Evolutionary conservation across 164 flowering plant species (phyloP), one percentile per base, ranked within the genome.

Genomic region (Dillenia turbinata): DNA sequence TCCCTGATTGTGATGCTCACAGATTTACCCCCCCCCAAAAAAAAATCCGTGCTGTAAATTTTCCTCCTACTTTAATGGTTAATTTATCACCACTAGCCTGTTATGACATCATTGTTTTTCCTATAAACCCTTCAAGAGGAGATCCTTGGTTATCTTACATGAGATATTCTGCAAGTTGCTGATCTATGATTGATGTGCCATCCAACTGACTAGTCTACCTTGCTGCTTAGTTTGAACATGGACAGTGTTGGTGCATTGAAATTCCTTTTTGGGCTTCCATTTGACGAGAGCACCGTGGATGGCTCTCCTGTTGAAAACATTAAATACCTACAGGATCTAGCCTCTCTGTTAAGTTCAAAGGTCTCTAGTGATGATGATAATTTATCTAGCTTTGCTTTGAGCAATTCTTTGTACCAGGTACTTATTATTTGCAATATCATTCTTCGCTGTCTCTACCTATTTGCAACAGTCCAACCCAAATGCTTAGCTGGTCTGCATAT

Each of bases 241-340:
- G 75, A 82, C 56, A 80, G 78, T 24, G 65, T 87, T 69, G 69
- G 61, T 50, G 81, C 80, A 26, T 43, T 87, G 61, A 90, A 83
- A 72, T 70, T 46, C 67, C 84, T 95, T 24, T 95, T 86, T 76
- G 97, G 97, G 63, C 58, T 88, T 65, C 66, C 78, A 54, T 49
- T 51, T 68, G 86, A 81, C 68, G 49, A 54, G 15, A 61, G 56
- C 68, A 80, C 58, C 26, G 49, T 10, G 48, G 79, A 74, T 66
- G 61, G 60, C 54, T 68, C 60, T 68, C 66, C 77, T 54, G 77
- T 76, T 63, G 89, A 85, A 49, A 81, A 73, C 72, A 63, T 77
- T 14, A 79, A 76, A 62, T 83, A 75, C 66, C 67, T 88, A 22
- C 60, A 70, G 59, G 80, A 82, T 64, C 60, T 88, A 64, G 22